Base-by-base conservation (phyloP, 139 green algal genomes). In the Chlamydomonas incerta region DNA sequence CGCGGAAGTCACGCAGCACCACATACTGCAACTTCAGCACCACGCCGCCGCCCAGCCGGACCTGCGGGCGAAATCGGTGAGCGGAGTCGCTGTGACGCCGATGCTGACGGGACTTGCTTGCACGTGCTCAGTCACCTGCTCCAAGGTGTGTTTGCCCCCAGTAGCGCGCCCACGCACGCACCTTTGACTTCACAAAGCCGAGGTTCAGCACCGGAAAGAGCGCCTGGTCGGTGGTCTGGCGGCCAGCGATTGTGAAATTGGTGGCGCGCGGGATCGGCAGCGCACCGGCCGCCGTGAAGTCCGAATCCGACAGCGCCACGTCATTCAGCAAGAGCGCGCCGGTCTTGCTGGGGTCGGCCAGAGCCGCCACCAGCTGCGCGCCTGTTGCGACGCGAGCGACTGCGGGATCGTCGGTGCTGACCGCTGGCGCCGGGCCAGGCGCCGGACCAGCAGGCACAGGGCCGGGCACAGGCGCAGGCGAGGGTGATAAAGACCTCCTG, bases 1-100 rank as follows among this genome's bases (percentile, higher is more conserved):
- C 41, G 11, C 77, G 77, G 63, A 83, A 83, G 77, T 74, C 47
- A 0, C 55, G 77, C 6, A 83, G 28, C 65, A 83, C 77, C 33
- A 83, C 29, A 5, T 66, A 28, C 29, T 83, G 29, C 8, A 83
- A 29, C 6, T 66, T 74, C 2, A 83, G 77, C 10, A 62, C 63
- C 20, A 60, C 67, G 29, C 15, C 35, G 26, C 67, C 67, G 15
- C 63, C 75, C 60, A 82, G 21, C 29, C 60, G 60, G 34, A 82
- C 52, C 75, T 82, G 60, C 10, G 10, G 11, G 50, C 50, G 14
- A 57, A 14, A 65, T 65, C 3, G n/a, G n/a, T n/a, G n/a, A n/a
- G n/a, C n/a, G n/a, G n/a, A n/a, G n/a, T 4, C 20, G 17, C 17
- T 65, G 4, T 18, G 8, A 14, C 15, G 3, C 20, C 17, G 14